Conservation (phyloP, 495 filamentous ascomycete species). For the Neurospora tetrasperma region DNA sequence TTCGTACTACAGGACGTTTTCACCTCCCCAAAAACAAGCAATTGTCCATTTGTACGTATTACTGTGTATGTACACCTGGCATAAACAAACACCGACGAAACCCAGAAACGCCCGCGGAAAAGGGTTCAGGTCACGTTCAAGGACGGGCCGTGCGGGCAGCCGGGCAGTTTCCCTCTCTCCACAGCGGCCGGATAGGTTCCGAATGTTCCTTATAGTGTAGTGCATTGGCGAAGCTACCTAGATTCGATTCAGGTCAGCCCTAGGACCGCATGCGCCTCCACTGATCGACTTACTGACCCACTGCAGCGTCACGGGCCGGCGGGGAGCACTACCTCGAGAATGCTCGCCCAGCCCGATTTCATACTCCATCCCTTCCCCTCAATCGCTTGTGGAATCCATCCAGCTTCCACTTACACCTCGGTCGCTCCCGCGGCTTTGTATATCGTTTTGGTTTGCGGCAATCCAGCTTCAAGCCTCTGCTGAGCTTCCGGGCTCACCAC, state of each 20-base stretch:
- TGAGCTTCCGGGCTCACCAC: slow-evolving; percentile 5
- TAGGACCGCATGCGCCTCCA: background rate
- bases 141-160: background rate
- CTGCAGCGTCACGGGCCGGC: background rate
- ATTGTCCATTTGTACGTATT: background rate
- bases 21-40: background rate
- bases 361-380: background rate
- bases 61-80: background rate
- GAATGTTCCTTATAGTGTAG: background rate
- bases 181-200: background rate
- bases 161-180: background rate
- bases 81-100: background rate
- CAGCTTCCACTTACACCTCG: background rate
- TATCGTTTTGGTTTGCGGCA: background rate
- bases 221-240: background rate
- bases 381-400: background rate
- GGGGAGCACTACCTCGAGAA: background rate
- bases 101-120: background rate
- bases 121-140: background rate
- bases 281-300: background rate
- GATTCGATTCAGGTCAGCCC: background rate
- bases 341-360: background rate
- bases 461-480: background rate
- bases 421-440: slow-evolving; percentile 3
- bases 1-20: background rate